phyloP scores from a whole-genome alignment of 2,329 filamentous ascomycete genomes.

The Diplodia intermedia region DNA sequence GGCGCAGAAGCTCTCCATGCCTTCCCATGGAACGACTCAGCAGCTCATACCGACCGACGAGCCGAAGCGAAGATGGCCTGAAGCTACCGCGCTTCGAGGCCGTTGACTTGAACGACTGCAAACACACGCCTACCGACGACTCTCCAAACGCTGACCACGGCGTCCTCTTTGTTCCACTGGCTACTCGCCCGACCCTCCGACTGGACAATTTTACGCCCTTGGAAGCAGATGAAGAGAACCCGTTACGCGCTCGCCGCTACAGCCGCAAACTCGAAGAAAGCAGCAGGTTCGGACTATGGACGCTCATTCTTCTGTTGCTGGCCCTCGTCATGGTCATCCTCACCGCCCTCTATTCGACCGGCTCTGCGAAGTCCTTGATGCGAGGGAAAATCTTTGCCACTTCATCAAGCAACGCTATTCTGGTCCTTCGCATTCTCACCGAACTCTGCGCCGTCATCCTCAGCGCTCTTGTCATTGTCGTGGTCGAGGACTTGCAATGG shows the following conservation, averaged over 20 bases:
- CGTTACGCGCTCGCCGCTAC: conserved; percentile 12
- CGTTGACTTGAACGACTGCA: conserved; percentile 23
- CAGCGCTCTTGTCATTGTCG: conserved; percentile 11
- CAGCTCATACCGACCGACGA: conserved; percentile 2
- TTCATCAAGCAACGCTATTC: conserved; percentile 14
- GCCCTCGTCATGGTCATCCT: conserved; percentile 13
- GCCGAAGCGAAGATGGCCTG: not conserved
- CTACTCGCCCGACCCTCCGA: not conserved
- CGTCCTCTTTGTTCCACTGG: conserved; percentile 14
- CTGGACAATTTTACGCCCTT: not conserved
- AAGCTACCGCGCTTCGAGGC: conserved; percentile 18
- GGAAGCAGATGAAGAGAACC: not conserved
- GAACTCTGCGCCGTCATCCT: conserved; percentile 23
- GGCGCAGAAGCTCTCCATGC: conserved; percentile 28
- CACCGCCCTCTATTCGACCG: conserved; percentile 23
- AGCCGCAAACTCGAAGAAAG: conserved; percentile 22
- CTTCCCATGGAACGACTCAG: conserved; percentile 20
- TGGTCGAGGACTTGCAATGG: conserved; percentile 28
- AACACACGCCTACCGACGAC: conserved; percentile 1
- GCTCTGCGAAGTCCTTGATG: conserved; percentile 24
- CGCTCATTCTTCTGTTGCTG: conserved; percentile 10
- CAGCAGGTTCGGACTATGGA: conserved; percentile 25
- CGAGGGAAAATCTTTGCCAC: conserved; percentile 15
- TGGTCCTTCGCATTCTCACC: conserved; percentile 28
- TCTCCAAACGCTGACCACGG: conserved; percentile 4